These are phyloP conservation scores for Polymyxa betae DNA, from an alignment of 208 protist species.

Conservation along the genomic window DNA sequence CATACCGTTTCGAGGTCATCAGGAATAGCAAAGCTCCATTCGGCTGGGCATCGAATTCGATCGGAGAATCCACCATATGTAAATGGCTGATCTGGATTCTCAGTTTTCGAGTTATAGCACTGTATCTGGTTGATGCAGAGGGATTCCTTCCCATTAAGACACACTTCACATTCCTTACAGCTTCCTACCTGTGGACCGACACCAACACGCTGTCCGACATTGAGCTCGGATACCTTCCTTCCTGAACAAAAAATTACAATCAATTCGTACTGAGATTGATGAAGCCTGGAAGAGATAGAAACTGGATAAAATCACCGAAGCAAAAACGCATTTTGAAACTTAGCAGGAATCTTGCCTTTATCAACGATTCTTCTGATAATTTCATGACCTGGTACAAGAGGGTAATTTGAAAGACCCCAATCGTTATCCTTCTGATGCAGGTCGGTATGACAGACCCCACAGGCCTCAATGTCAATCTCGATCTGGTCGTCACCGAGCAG, in stretches of 20 bases:
- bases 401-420: slow-evolving; percentile 1
- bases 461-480: slow-evolving; percentile 26
- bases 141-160: neutral
- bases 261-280: too few relatives aligned
- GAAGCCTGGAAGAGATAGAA: too few relatives aligned
- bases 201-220: neutral
- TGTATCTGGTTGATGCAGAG: neutral
- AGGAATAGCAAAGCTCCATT: slow-evolving; percentile 23
- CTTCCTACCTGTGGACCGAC: neutral
- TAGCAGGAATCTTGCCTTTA: neutral
- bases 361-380: neutral
- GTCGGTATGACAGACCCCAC: slow-evolving; percentile 42
- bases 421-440: slow-evolving; percentile 36
- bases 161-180: neutral
- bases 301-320: too few relatives aligned
- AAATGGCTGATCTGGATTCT: neutral
- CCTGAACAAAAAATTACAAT: neutral
- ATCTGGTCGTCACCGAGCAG: neutral
- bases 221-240: neutral
- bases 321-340: too few relatives aligned
- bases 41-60: neutral
- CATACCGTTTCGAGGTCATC: slow-evolving; percentile 6
- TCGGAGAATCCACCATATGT: slow-evolving; percentile 36
- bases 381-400: neutral
- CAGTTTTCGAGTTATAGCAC: neutral